Percentiles rank a stretch among this genome's conserved stretches.
These are phyloP conservation scores for Penicillium cinerascens DNA, from an alignment of 495 filamentous ascomycete genomes.

Conservation along the genomic window DNA sequence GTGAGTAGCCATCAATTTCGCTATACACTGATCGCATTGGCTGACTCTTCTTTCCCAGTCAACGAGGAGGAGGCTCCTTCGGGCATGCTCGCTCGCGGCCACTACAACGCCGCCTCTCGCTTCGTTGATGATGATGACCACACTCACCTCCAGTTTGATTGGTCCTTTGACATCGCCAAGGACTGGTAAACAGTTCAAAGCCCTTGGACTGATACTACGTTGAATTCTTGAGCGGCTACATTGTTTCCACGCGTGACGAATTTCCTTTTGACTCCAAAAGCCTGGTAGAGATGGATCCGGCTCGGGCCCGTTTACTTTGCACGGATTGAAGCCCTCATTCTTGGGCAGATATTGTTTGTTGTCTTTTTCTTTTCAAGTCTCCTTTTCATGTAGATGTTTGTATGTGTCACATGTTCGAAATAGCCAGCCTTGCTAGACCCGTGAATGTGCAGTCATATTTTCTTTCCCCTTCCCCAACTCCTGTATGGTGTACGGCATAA, in stretches of 20 bases:
- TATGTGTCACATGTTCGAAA: constrained; percentile 14
- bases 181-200: constrained; percentile 59
- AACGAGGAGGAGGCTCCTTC: constrained; percentile 82
- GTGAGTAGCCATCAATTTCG: constrained; percentile 51
- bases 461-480: constrained; percentile 28
- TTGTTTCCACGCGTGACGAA: constrained; percentile 34
- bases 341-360: constrained; percentile 15
- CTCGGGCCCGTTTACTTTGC: constrained; percentile 10
- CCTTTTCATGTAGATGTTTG: constrained; percentile 3
- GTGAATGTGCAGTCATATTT: constrained; percentile 25
- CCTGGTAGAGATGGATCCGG: constrained; percentile 19
- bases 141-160: constrained; percentile 83
- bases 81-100: constrained; percentile 81
- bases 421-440: constrained; percentile 6
- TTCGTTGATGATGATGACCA: constrained; percentile 93
- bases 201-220: constrained; percentile 13
- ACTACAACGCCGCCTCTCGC: constrained; percentile 78
- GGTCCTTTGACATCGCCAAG: constrained; percentile 92
- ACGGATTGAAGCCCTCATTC: constrained; percentile 18
- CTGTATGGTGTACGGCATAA: constrained; percentile 25
- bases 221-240: constrained; percentile 28
- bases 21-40: not conserved
- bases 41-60: constrained; percentile 52
- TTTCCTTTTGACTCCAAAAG: constrained; percentile 29
- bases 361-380: not conserved